A percentile compares a stretch with the other conserved stretches of the same genome.
Evolutionary conservation across 345 rosid species (phyloP).

Genomic region (Adansonia digitata): DNA sequence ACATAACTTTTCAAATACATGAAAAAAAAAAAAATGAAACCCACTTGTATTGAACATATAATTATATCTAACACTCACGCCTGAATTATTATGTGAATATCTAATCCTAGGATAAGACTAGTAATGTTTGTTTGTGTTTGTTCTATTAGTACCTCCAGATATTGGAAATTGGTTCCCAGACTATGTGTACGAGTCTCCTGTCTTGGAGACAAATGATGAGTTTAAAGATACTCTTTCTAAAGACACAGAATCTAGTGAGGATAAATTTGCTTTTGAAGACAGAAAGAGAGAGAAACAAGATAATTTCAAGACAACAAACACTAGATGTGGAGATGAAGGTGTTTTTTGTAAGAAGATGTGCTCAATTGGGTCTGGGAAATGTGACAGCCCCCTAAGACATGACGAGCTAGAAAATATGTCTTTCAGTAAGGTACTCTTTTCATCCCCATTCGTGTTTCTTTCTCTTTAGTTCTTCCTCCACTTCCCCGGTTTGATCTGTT

Average conservation of each 20-base stretch:
- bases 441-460: neutral
- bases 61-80: too few species aligned
- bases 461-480: neutral
- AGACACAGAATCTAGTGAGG: slow-evolving; percentile 20
- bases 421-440: slow-evolving; percentile 13
- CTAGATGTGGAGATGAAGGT: slow-evolving; percentile 18
- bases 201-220: slow-evolving; percentile 18
- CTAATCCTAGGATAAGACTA: neutral
- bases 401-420: slow-evolving; percentile 16
- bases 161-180: slow-evolving; percentile 51
- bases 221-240: slow-evolving; percentile 15
- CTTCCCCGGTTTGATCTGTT: neutral
- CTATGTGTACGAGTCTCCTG: slow-evolving; percentile 46
- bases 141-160: slow-evolving; percentile 52
- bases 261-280: slow-evolving; percentile 26
- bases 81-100: neutral
- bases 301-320: slow-evolving; percentile 9
- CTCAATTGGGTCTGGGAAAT: slow-evolving; percentile 17
- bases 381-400: neutral
- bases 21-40: too few species aligned
- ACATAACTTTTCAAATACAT: too few species aligned
- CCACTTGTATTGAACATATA: too few species aligned
- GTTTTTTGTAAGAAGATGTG: slow-evolving; percentile 13
- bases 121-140: neutral
- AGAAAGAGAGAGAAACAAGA: slow-evolving; percentile 23